Conservation (phyloP, 1,284 basidiomycete genomes). For the Leccinum subfulvum region DNA sequence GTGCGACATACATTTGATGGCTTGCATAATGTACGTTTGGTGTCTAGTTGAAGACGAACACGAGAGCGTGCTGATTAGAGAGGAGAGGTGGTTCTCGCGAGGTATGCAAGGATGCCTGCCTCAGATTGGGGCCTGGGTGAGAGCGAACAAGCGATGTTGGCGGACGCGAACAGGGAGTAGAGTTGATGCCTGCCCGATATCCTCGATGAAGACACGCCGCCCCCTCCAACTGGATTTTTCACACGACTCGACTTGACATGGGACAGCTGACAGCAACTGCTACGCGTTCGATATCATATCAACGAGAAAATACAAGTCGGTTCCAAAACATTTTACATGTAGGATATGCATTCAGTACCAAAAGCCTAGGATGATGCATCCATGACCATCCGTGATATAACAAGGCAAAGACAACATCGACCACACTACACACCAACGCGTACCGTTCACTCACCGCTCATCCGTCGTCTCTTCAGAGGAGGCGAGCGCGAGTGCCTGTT, state of each 20-base stretch:
- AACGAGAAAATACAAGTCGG: conserved; percentile 27
- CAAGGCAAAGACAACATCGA: conserved; percentile 19
- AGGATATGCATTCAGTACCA: conserved; percentile 26
- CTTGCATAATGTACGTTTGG: conserved; percentile 52
- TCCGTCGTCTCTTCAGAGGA: conserved; percentile 46
- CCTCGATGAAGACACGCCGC: conserved; percentile 29
- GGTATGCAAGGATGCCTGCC: conserved; percentile 7
- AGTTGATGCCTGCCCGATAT: conserved; percentile 32
- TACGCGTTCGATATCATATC: conserved; percentile 3
- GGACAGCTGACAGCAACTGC: conserved; percentile 5
- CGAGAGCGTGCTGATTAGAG: conserved; percentile 13
- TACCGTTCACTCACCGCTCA: conserved; percentile 25
- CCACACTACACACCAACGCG: conserved; percentile 10
- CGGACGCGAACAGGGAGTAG: conserved; percentile 15
- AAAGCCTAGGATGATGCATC: conserved; percentile 13
- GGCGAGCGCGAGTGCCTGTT: conserved; percentile 34
- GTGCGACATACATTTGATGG: conserved; percentile 60
- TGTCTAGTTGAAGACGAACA: conserved; percentile 18
- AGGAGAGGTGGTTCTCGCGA: conserved; percentile 12
- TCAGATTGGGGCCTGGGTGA: conserved; percentile 1
- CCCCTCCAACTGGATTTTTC: conserved; percentile 22
- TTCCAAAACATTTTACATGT: conserved; percentile 35
- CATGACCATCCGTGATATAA: conserved; percentile 16
- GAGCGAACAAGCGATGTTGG: conserved; percentile 4
- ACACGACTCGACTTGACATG: conserved; percentile 18